phyloP scores from a whole-genome alignment of 2,329 filamentous ascomycete genomes.

The Monilinia aucupariae region DNA sequence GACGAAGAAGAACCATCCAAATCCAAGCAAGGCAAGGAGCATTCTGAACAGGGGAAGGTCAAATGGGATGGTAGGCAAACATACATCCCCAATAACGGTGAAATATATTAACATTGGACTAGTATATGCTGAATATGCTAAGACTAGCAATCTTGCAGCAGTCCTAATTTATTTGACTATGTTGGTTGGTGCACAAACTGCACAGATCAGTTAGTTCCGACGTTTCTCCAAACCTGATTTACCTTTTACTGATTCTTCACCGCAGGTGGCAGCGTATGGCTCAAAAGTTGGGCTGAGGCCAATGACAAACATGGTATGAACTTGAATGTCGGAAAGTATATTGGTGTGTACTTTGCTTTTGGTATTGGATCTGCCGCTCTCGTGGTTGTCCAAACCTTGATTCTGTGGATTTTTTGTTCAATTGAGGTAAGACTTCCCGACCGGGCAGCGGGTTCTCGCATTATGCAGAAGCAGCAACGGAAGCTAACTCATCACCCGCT shows the following conservation, averaged over 20 bases:
- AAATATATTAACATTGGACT: slow-evolving; percentile 3
- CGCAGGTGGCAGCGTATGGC: slow-evolving; percentile 76
- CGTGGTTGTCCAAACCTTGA: slow-evolving; percentile 85
- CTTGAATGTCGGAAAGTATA: slow-evolving; percentile 75
- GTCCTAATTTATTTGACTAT: slow-evolving; percentile 74
- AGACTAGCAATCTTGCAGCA: slow-evolving; percentile 82
- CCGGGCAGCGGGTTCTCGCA: slow-evolving; percentile 20
- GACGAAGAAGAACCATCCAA: slow-evolving; percentile 78
- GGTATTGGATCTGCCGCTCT: slow-evolving; percentile 80
- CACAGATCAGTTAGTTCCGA: slow-evolving; percentile 61
- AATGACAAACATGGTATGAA: slow-evolving; percentile 68
- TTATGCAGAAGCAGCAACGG: slow-evolving; percentile 20
- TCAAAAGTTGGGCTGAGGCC: slow-evolving; percentile 83
- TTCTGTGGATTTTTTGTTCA: slow-evolving; percentile 98
- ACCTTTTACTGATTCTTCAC: slow-evolving; percentile 20
- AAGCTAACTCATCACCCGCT: slow-evolving; percentile 23
- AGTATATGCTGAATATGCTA: slow-evolving; percentile 92
- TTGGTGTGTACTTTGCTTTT: slow-evolving; percentile 93
- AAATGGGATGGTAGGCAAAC: slow-evolving; percentile 65
- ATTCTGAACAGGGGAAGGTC: slow-evolving; percentile 89
- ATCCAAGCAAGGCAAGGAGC: slow-evolving; percentile 82
- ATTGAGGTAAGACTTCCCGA: slow-evolving; percentile 66
- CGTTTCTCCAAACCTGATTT: neutral
- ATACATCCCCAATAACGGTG: neutral
- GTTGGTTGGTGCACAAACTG: slow-evolving; percentile 73